phyloP scores from a whole-genome alignment of 2,329 filamentous ascomycete genomes.

The Exophiala dermatitidis region DNA sequence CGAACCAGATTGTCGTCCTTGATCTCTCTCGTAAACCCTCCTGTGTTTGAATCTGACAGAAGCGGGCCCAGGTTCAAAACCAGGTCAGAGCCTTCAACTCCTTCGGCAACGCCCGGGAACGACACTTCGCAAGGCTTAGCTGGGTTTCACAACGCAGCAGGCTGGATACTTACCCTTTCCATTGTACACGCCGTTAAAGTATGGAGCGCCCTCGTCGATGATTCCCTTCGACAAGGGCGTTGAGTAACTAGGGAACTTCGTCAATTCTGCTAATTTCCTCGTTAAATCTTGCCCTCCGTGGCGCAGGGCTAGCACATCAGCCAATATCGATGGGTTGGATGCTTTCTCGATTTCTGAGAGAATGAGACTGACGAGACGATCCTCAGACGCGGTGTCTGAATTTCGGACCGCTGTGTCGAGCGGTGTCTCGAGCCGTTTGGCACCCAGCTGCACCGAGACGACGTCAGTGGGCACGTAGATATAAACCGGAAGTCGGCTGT shows the following conservation, averaged over 20 bases:
- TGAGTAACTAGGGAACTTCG: slow-evolving; percentile 16
- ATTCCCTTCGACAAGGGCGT: slow-evolving; percentile 20
- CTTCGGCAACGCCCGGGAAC: slow-evolving; percentile 33
- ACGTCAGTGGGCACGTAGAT: slow-evolving; percentile 27
- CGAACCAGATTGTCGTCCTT: slow-evolving; percentile 31
- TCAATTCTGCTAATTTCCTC: slow-evolving; percentile 15
- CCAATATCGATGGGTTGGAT: slow-evolving; percentile 14
- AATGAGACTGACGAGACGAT: slow-evolving; percentile 49
- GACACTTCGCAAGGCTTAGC: slow-evolving; percentile 13
- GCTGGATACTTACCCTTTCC: slow-evolving; percentile 13
- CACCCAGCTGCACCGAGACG: slow-evolving; percentile 14
- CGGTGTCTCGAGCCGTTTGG: slow-evolving; percentile 54
- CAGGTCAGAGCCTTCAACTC: slow-evolving; percentile 36
- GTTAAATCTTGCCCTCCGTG: slow-evolving; percentile 16
- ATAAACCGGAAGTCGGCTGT: slow-evolving; percentile 26
- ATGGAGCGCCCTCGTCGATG: slow-evolving; percentile 16
- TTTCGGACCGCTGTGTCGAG: slow-evolving; percentile 47
- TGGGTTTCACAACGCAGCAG: background rate
- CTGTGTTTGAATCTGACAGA: slow-evolving; percentile 43
- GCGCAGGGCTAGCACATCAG: slow-evolving; percentile 14
- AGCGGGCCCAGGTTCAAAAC: slow-evolving; percentile 44
- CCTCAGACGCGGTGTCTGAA: slow-evolving; percentile 41
- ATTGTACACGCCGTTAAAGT: slow-evolving; percentile 21
- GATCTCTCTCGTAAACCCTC: slow-evolving; percentile 34
- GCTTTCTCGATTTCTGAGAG: slow-evolving; percentile 16